These are phyloP conservation scores for Fusarium chuoi DNA, from an alignment of 2,329 filamentous ascomycete species.

Conservation along the genomic window DNA sequence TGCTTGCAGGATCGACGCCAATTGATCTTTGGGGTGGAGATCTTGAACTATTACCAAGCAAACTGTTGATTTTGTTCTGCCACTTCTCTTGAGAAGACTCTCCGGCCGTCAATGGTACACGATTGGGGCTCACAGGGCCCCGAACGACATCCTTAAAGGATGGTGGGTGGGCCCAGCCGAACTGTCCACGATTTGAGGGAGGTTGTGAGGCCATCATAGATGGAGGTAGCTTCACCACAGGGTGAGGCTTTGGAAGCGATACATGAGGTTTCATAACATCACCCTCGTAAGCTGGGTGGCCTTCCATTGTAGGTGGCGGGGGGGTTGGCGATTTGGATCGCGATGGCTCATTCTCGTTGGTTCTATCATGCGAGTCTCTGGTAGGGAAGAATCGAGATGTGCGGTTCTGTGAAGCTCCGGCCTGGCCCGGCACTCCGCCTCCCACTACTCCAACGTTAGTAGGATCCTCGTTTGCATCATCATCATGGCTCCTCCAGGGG, in stretches of 20 bases:
- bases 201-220: constrained; percentile 44
- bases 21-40: constrained; percentile 67
- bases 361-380: constrained; percentile 59
- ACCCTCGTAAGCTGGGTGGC: constrained; percentile 78
- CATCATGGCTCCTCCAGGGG: constrained; percentile 48
- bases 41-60: constrained; percentile 74
- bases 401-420: constrained; percentile 57
- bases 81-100: constrained; percentile 64
- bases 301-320: constrained; percentile 75
- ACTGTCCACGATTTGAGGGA: constrained; percentile 41
- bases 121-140: constrained; percentile 36
- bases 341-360: constrained; percentile 50
- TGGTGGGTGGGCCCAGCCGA: constrained; percentile 51
- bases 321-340: constrained; percentile 71
- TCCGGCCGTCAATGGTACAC: constrained; percentile 38
- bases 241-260: constrained; percentile 74
- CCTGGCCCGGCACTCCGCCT: constrained; percentile 43
- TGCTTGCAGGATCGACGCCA: constrained; percentile 74
- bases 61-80: constrained; percentile 86
- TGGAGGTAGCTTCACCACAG: constrained; percentile 85
- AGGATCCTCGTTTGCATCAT: constrained; percentile 43
- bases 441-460: constrained; percentile 46
- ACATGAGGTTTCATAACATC: constrained; percentile 74
- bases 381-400: constrained; percentile 72
- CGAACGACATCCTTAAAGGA: constrained; percentile 47